Evolutionary conservation across 441 rosid genomes (phyloP).

Genomic region (Gossypium trilobum): DNA sequence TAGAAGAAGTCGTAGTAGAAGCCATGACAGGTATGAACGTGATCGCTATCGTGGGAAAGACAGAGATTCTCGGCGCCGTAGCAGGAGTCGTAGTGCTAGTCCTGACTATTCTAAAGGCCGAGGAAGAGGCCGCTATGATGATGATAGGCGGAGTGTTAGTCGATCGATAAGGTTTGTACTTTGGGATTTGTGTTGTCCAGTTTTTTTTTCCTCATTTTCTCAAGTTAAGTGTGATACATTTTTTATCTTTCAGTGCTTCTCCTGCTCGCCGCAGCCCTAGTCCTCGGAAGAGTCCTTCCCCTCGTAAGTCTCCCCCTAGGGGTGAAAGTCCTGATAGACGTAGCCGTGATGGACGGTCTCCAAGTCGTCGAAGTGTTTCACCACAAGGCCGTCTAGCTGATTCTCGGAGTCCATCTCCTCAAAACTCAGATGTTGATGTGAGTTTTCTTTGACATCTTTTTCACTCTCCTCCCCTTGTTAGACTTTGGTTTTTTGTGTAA

Average conservation of each 20-base stretch:
- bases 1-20: constrained; percentile 55
- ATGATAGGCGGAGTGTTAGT: constrained; percentile 46
- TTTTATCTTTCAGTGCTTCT: constrained; percentile 34
- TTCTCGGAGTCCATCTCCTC: constrained; percentile 42
- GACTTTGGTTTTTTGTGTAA: neutral
- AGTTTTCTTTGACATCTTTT: constrained; percentile 17
- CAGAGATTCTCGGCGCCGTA: constrained; percentile 41
- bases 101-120: constrained; percentile 41
- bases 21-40: constrained; percentile 46
- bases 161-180: constrained; percentile 43
- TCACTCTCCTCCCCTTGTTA: neutral
- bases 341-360: constrained; percentile 29
- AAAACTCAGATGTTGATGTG: constrained; percentile 37
- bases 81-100: constrained; percentile 55
- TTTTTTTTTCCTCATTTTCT: neutral
- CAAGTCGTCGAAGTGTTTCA: constrained; percentile 35
- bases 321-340: constrained; percentile 38
- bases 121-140: constrained; percentile 47
- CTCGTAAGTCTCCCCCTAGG: constrained; percentile 30
- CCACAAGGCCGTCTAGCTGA: constrained; percentile 30
- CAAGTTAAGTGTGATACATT: neutral
- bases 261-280: constrained; percentile 36
- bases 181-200: neutral
- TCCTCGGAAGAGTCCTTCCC: constrained; percentile 35
- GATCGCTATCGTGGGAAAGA: constrained; percentile 46